Evolutionary conservation across 805 yeast species (phyloP).

Genomic region (Vanderwaltozyma tropicalis): DNA sequence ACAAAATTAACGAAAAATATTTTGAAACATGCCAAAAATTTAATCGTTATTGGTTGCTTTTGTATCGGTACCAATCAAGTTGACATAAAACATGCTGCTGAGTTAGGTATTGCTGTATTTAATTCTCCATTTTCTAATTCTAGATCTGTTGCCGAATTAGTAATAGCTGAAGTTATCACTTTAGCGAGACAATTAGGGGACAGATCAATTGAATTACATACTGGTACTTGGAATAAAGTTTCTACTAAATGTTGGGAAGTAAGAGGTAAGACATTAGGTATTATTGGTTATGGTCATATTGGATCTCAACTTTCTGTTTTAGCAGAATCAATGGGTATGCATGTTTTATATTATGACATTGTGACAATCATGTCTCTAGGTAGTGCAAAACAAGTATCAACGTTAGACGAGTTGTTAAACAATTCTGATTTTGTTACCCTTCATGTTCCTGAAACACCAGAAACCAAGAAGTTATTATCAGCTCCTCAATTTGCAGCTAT

Average conservation of each 20-base stretch:
- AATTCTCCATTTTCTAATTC: constrained; percentile 98
- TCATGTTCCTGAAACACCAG: constrained; percentile 91
- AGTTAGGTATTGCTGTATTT: constrained; percentile 89
- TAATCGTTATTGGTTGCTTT: constrained; percentile 90
- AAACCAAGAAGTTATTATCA: constrained; percentile 81
- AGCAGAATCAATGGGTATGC: constrained; percentile 97
- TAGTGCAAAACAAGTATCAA: constrained; percentile 83
- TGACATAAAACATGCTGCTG: constrained; percentile 83
- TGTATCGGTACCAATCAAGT: constrained; percentile 99
- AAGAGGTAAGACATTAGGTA: constrained; percentile 95
- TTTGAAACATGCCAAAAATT: constrained; percentile 74
- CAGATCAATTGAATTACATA: constrained; percentile 88
- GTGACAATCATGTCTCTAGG: constrained; percentile 92
- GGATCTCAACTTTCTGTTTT: constrained; percentile 93
- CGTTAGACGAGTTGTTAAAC: constrained; percentile 70
- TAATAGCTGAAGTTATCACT: constrained; percentile 85
- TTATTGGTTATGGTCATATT: constrained; percentile 95
- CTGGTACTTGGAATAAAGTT: constrained; percentile 97
- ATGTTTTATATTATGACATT: constrained; percentile 85
- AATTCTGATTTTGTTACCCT: constrained; percentile 80
- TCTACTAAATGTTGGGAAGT: constrained; percentile 94
- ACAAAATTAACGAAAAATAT: constrained; percentile 75
- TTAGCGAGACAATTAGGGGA: constrained; percentile 95
- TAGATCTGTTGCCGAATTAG: constrained; percentile 94
- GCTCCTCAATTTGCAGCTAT: constrained; percentile 87